Evolutionary conservation across 495 filamentous ascomycete genomes (phyloP), one percentile per base, ranked within the genome.

Genomic region (Neurospora sp.): DNA sequence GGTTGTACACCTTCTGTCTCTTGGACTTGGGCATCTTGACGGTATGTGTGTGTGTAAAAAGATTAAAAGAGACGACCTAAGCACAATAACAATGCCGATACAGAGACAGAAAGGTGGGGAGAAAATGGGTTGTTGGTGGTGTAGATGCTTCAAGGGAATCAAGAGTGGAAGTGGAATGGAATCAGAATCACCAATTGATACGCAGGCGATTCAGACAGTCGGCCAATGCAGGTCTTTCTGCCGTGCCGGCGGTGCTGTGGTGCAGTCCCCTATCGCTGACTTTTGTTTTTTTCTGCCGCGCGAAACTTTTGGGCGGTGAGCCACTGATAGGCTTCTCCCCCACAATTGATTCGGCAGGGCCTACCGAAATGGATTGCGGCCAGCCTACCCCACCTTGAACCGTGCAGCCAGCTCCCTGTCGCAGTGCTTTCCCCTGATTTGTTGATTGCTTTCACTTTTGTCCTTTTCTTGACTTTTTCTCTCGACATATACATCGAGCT

Each of bases 21-120:
- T 98, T 99, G 72, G 94, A 97, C 84, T 93, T 93, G 77, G 96
- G 96, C 96, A 99, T 99, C 78, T 76, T 92, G 84, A 71, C 73
- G 69, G 69, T 71, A 31, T 40, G 10, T 68, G 68, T 45, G 35
- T 20, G 45, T 65, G 27, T 65, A 65, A 65, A 65, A 65, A 35
- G 12, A 61, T 61, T 61, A 35, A 31, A 22, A 61, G 22, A 35
- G 53, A 61, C 27, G 20, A 37, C 35, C 35, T 37, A 27, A 22
- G 45, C 53, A 61, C 27, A 18, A 65, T 35, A 65, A 65, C 53
- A 65, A 65, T 65, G 53, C 27, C 53, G 9, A 27, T 65, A 65
- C 18, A 35, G 10, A 38, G 40, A 44, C 69, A 70, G 18, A 45
- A 35, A 53, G 9, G 40, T 48, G 7, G 40, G 12, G 14, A 44